Conservation (phyloP, 148 eudicot species). For the Rhododendron griersonianum region DNA sequence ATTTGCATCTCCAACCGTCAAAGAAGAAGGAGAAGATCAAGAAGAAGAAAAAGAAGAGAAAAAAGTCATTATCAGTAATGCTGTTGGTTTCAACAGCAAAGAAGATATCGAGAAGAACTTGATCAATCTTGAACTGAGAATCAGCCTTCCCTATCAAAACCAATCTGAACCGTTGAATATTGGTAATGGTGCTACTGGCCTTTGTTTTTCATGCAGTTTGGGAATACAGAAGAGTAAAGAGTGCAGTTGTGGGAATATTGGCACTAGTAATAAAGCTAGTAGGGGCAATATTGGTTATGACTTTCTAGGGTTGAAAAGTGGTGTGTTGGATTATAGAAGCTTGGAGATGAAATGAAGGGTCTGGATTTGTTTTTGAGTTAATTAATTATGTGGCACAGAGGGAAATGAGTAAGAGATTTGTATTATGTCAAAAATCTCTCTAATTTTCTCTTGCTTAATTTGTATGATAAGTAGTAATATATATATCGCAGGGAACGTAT, state of each 20-base stretch:
- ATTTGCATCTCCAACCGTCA: constrained; percentile 25
- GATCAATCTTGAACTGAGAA: constrained; percentile 69
- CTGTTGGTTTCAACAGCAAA: neutral
- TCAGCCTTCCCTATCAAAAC: constrained; percentile 67
- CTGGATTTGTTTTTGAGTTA: neutral
- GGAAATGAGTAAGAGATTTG: neutral
- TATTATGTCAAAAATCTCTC: constrained; percentile 10
- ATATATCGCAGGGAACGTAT: neutral
- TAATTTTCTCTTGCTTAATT: constrained; percentile 8
- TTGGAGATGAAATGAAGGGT: constrained; percentile 63
- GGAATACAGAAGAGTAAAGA: constrained; percentile 53
- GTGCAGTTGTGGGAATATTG: constrained; percentile 46
- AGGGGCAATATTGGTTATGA: constrained; percentile 37
- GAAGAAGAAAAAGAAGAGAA: constrained; percentile 2
- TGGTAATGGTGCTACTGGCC: constrained; percentile 12
- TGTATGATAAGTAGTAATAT: constrained; percentile 14
- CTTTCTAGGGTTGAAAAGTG: constrained; percentile 67
- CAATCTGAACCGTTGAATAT: constrained; percentile 22
- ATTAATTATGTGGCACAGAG: neutral
- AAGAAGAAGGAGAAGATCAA: constrained; percentile 9
- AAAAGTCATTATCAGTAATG: neutral
- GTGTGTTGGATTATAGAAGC: constrained; percentile 64
- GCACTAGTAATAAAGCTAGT: constrained; percentile 24
- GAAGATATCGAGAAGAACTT: constrained; percentile 6
- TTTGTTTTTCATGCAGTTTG: constrained; percentile 64